phyloP scores from a whole-genome alignment of 1,284 basidiomycete species.

The Violaceomyces palustris region DNA sequence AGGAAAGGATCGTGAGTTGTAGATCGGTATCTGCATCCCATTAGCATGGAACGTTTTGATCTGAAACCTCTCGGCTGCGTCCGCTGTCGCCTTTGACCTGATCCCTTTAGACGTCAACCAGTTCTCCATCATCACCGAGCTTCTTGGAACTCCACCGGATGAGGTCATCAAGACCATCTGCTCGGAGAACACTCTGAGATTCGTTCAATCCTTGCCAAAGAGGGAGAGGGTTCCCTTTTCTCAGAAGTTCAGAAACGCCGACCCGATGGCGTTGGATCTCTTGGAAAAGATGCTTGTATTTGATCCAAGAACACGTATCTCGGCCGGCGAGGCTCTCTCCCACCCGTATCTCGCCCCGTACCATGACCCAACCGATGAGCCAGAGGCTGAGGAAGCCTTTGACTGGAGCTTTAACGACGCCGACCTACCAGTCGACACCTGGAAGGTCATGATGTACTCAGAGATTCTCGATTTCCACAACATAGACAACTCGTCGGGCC shows the following conservation, averaged over 20 bases:
- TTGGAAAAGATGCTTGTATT: slow-evolving; percentile 99
- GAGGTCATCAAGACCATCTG: slow-evolving; percentile 99
- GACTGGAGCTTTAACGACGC: slow-evolving; percentile 99
- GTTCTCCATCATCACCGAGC: slow-evolving; percentile 98
- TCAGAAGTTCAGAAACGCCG: slow-evolving; percentile 84
- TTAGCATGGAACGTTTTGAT: too few species aligned
- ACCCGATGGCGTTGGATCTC: slow-evolving; percentile 89
- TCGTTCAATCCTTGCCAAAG: slow-evolving; percentile 95
- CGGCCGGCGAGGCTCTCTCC: slow-evolving; percentile 79
- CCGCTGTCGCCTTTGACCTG: not conserved
- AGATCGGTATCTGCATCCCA: too few species aligned
- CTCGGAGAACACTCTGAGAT: slow-evolving; percentile 97
- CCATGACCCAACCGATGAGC: slow-evolving; percentile 97
- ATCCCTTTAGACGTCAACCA: slow-evolving; percentile 81
- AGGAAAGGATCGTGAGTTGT: slow-evolving; percentile 73
- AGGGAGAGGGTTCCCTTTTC: slow-evolving; percentile 89
- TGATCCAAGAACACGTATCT: slow-evolving; percentile 93
- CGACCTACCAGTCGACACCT: slow-evolving; percentile 96
- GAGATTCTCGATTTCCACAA: slow-evolving; percentile 56
- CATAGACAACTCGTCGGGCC: slow-evolving; percentile 43
- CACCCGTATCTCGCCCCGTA: slow-evolving; percentile 97
- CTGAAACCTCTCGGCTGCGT: too few species aligned
- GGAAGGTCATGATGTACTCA: slow-evolving; percentile 74
- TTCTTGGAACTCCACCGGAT: slow-evolving; percentile 94
- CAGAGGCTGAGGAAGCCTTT: slow-evolving; percentile 86